phyloP scores from a whole-genome alignment of 2,329 filamentous ascomycete genomes.

The Parastagonospora nodorum region DNA sequence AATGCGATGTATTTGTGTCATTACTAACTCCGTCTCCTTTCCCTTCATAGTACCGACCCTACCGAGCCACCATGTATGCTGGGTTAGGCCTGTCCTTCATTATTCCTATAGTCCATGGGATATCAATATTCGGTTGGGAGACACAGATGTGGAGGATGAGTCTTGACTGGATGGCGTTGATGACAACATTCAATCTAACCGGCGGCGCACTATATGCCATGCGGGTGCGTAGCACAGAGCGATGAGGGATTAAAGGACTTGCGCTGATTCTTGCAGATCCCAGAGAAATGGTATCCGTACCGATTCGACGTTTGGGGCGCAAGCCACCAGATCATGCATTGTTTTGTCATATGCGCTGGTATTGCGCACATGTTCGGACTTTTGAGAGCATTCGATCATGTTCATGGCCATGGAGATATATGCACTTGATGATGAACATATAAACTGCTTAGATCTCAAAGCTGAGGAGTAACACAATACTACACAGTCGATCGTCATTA shows the following conservation, averaged over 20 bases:
- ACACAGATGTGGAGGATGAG: constrained; percentile 21
- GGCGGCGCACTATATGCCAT: constrained; percentile 14
- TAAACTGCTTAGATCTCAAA: too few species aligned
- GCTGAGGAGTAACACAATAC: too few species aligned
- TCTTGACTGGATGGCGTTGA: constrained; percentile 23
- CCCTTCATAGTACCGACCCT: constrained; percentile 3
- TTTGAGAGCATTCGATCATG: constrained; percentile 46
- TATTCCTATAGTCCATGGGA: constrained; percentile 16
- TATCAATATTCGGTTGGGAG: constrained; percentile 6
- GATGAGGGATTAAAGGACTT: neutral
- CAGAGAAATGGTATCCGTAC: constrained; percentile 51
- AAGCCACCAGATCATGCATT: constrained; percentile 58
- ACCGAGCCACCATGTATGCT: constrained; percentile 16
- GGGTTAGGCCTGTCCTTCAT: constrained; percentile 17
- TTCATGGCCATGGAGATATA: constrained; percentile 12
- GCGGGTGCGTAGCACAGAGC: constrained; percentile 3
- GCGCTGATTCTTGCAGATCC: constrained; percentile 37
- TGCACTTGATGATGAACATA: constrained; percentile 2
- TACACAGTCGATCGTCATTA: too few species aligned
- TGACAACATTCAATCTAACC: constrained; percentile 13
- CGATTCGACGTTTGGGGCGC: constrained; percentile 55
- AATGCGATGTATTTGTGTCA: too few species aligned
- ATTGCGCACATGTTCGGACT: constrained; percentile 44
- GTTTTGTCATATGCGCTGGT: constrained; percentile 52
- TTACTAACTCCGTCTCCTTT: too few species aligned